phyloP scores from a whole-genome alignment of 2,329 filamentous ascomycete genomes.

The Dactylellina drechsleri region DNA sequence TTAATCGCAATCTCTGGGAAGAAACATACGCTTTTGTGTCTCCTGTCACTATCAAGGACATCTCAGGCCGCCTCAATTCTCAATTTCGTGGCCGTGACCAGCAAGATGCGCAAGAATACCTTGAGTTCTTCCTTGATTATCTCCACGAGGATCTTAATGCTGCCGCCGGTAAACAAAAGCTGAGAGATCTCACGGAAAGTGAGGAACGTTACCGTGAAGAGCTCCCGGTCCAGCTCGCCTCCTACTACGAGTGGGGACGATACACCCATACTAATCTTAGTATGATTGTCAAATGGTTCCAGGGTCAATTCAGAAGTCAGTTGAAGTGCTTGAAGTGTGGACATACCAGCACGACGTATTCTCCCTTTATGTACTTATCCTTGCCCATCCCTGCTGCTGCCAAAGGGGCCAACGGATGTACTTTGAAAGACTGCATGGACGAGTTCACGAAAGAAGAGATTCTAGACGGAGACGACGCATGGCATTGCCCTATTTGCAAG shows the following conservation, averaged over 20 bases:
- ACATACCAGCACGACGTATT: constrained; percentile 73
- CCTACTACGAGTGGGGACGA: constrained; percentile 77
- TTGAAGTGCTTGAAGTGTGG: constrained; percentile 71
- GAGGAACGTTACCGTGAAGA: constrained; percentile 72
- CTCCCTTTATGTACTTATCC: constrained; percentile 67
- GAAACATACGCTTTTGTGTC: constrained; percentile 58
- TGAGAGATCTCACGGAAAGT: constrained; percentile 69
- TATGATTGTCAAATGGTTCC: constrained; percentile 82
- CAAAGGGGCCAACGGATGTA: constrained; percentile 58
- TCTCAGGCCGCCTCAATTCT: constrained; percentile 72
- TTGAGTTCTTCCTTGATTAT: constrained; percentile 81
- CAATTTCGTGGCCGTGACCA: constrained; percentile 79
- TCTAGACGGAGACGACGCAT: constrained; percentile 73
- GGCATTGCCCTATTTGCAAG: constrained; percentile 80
- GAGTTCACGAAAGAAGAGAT: constrained; percentile 75
- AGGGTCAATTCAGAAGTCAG: constrained; percentile 73
- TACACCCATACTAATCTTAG: constrained; percentile 77
- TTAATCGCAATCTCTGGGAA: constrained; percentile 60
- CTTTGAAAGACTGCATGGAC: constrained; percentile 72
- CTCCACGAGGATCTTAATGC: constrained; percentile 87
- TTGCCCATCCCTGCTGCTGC: constrained; percentile 62
- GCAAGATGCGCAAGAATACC: constrained; percentile 92
- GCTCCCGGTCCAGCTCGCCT: constrained; percentile 72
- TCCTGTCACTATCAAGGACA: constrained; percentile 63
- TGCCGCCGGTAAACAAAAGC: constrained; percentile 69